Percentiles rank a stretch among this genome's conserved stretches.
phyloP scores from a whole-genome alignment of 108 stramenopile species.

The Nannochloropsis granulata region DNA sequence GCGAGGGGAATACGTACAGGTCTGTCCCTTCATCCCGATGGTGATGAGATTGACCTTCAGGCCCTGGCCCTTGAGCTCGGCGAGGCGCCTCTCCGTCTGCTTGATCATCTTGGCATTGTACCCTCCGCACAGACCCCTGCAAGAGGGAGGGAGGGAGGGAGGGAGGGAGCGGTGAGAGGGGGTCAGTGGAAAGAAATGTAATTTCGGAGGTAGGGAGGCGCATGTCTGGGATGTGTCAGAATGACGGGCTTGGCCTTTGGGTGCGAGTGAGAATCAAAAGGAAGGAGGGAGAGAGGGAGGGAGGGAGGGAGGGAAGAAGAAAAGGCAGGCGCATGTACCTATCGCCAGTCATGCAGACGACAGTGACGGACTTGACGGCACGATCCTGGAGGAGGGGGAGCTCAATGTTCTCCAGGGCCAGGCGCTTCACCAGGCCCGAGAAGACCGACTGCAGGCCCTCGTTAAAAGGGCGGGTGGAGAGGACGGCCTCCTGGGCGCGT shows the following conservation, averaged over 20 bases:
- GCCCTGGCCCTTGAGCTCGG: slow-evolving; percentile 59
- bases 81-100: slow-evolving; percentile 69
- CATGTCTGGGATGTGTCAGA: too few relatives aligned
- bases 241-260: too few relatives aligned
- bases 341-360: slow-evolving; percentile 73
- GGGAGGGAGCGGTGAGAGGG: too few relatives aligned
- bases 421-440: slow-evolving; percentile 62
- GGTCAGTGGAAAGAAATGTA: too few relatives aligned
- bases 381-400: slow-evolving; percentile 80
- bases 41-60: slow-evolving; percentile 68
- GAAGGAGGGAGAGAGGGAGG: too few relatives aligned
- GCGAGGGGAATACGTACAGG: too few relatives aligned
- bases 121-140: slow-evolving; percentile 77
- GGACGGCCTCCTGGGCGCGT: slow-evolving; percentile 86
- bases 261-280: too few relatives aligned
- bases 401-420: slow-evolving; percentile 56
- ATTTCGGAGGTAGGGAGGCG: too few relatives aligned
- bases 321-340: neutral
- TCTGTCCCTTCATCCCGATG: slow-evolving; percentile 64
- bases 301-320: too few relatives aligned
- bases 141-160: too few relatives aligned
- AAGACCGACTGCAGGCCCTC: slow-evolving; percentile 89
- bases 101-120: slow-evolving; percentile 95
- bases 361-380: slow-evolving; percentile 87
- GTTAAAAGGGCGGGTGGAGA: slow-evolving; percentile 83